Evolutionary conservation across 2,329 filamentous ascomycete species (phyloP).

Genomic region (Colletotrichum camelliae): DNA sequence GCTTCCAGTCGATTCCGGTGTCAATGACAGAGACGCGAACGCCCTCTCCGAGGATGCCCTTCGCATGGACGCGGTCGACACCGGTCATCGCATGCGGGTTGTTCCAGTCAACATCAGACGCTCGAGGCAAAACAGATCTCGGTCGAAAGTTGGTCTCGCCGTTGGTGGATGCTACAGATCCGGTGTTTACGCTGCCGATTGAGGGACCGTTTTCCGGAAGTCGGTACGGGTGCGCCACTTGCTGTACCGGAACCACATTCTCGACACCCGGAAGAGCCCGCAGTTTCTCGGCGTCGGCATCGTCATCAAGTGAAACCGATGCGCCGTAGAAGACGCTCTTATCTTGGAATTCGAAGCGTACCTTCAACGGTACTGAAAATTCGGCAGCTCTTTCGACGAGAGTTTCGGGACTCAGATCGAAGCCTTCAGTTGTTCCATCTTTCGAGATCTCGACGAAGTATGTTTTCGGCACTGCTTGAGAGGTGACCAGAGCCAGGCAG

Average conservation of each 20-base stretch:
- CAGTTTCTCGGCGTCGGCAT: not conserved
- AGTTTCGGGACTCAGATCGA: not conserved
- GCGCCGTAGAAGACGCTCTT: slow-evolving; percentile 1
- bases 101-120: not conserved
- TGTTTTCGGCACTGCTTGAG: not conserved
- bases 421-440: not conserved
- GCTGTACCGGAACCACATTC: not conserved
- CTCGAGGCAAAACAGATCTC: not conserved
- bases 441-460: not conserved
- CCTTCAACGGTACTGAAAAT: not conserved
- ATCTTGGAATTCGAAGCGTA: slow-evolving; percentile 4
- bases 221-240: not conserved
- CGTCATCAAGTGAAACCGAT: not conserved
- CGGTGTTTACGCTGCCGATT: not conserved
- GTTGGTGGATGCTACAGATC: no score
- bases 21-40: slow-evolving; percentile 14
- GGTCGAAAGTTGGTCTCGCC: not conserved
- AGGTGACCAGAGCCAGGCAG: not conserved
- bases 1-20: slow-evolving; percentile 7
- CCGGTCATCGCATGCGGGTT: slow-evolving; percentile 12
- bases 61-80: slow-evolving; percentile 2
- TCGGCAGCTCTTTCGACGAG: not conserved
- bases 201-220: not conserved
- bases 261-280: not conserved
- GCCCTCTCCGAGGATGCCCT: not conserved